Conservation (phyloP, 306 rosid species). For the Castanopsis chinensis region DNA sequence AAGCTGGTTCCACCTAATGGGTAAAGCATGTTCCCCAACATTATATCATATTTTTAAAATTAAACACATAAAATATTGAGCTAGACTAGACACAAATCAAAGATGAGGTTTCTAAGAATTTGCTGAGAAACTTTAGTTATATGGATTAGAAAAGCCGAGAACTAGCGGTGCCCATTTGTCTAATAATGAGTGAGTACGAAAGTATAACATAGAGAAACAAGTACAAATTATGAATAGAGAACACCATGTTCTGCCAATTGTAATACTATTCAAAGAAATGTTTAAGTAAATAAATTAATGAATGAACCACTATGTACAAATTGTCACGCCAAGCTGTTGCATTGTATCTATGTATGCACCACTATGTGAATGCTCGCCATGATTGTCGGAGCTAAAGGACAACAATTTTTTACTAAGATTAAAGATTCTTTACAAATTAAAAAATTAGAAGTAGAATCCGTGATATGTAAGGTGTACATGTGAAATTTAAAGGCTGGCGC, state of each 20-base stretch:
- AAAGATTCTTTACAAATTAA: constrained; percentile 14
- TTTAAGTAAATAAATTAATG: constrained; percentile 4
- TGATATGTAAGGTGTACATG: neutral
- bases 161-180: constrained; percentile 16
- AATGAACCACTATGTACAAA: constrained; percentile 7
- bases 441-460: neutral
- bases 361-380: constrained; percentile 55
- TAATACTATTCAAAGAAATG: neutral
- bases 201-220: neutral
- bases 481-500: neutral
- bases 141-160: neutral
- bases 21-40: constrained; percentile 20
- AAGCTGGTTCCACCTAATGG: constrained; percentile 9
- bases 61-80: neutral
- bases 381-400: constrained; percentile 48
- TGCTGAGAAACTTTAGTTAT: neutral
- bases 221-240: constrained; percentile 19
- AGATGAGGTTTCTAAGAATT: neutral
- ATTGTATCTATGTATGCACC: constrained; percentile 11
- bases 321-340: constrained; percentile 54
- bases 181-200: neutral
- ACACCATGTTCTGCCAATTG: constrained; percentile 24
- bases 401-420: constrained; percentile 25
- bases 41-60: neutral
- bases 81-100: neutral